phyloP scores from a whole-genome alignment of 2,329 filamentous ascomycete species.

The Xylaria sp. region DNA sequence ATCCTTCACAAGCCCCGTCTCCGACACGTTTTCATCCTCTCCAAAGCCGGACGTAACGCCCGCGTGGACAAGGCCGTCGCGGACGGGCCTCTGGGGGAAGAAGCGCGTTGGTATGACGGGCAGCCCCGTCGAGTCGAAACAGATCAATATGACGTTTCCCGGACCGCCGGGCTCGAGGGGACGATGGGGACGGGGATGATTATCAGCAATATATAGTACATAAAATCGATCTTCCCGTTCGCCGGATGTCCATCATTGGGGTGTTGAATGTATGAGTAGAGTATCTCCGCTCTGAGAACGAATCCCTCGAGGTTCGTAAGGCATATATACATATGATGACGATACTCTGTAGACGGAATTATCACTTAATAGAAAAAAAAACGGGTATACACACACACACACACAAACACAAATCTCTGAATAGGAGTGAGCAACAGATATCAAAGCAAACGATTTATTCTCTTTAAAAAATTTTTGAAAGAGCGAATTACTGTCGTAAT shows the following conservation, averaged over 20 bases:
- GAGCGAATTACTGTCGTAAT: background rate
- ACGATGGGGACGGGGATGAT: slow-evolving; percentile 9
- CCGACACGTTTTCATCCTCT: slow-evolving; percentile 12
- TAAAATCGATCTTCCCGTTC: background rate
- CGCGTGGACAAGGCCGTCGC: slow-evolving; percentile 25
- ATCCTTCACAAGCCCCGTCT: slow-evolving; percentile 27
- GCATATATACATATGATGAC: background rate
- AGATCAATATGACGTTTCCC: slow-evolving; percentile 29
- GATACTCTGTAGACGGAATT: no score
- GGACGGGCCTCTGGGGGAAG: background rate
- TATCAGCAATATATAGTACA: no score
- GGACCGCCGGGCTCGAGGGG: slow-evolving; percentile 23
- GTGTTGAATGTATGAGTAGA: background rate
- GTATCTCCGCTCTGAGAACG: background rate
- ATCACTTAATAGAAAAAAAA: background rate
- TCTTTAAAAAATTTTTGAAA: no score
- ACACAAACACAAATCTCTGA: background rate
- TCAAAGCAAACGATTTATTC: no score
- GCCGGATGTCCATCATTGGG: background rate
- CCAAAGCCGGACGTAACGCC: slow-evolving; percentile 4
- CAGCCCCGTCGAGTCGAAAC: slow-evolving; percentile 29
- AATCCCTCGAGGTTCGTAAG: background rate
- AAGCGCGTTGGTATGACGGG: slow-evolving; percentile 20
- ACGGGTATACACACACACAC: background rate
- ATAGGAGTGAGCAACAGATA: no score